Evolutionary conservation across 805 yeast species (phyloP), one percentile per base, ranked within the genome.

Genomic region (Myxozyma lipomycoides): DNA sequence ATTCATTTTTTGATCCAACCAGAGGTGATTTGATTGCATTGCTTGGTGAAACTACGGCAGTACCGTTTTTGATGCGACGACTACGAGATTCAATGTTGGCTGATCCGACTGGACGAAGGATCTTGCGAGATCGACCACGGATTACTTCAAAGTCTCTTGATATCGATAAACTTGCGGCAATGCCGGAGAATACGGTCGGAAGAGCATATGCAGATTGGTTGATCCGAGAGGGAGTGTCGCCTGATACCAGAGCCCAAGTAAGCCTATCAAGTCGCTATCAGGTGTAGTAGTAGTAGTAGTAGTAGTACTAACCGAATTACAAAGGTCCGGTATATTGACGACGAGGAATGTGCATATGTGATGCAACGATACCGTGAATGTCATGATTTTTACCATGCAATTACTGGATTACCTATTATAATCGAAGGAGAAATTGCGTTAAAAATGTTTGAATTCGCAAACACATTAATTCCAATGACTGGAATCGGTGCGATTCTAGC

Each of bases 391-490:
- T 91, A 89, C 65, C 98, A 93, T 65, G 86, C 98, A 0, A 75
- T 93, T 25, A 84, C 95, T 0, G 91, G 95, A 15, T 74, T 87
- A 45, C 98, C 98, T 0, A 86, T 90, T 42, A 83, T 86, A 40
- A 79, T 93, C 58, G 98, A 93, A 64, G 98, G 98, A n/a, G 98
- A 93, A 65, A 54, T 93, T 46, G 88, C 96, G 0, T 84, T 93
- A 18, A 93, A 93, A 68, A 54, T 54, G 42, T 81, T 93, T 60
- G 98, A 91, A 67, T 95, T 83, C 62, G 84, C 93, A 63, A 91
- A 93, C 66, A 78, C 91, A 52, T 95, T 95, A 3, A 79, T 93
- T 40, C 97, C 97, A 12, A 90, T 91, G 95, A 89, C 96, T 2
- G 95, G 96, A 0, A 66, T 93, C 45, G 97, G 96, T 0, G 90